These are phyloP conservation scores for Rhizoctonia solani DNA, from an alignment of 1,284 basidiomycete species.

Conservation along the genomic window DNA sequence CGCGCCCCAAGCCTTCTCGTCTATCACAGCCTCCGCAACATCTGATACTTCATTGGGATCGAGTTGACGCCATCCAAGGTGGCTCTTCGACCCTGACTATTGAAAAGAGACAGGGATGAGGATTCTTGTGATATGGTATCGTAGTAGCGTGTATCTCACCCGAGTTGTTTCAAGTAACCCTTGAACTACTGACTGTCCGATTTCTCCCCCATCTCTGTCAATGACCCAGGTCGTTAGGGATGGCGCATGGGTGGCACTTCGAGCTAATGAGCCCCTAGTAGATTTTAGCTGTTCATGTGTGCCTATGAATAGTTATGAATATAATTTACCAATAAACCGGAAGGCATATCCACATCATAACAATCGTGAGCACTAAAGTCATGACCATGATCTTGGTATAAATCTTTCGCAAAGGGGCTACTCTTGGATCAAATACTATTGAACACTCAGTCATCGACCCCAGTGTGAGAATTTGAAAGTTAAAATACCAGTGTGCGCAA, in stretches of 20 bases:
- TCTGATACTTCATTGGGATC: conserved; percentile 37
- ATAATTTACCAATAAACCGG: conserved; percentile 17
- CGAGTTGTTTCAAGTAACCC: conserved; percentile 14
- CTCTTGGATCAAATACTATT: conserved; percentile 35
- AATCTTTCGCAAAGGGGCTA: conserved; percentile 33
- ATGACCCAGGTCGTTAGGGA: conserved; percentile 52
- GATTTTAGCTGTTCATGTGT: neutral
- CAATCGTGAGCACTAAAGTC: conserved; percentile 32
- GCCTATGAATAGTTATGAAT: neutral
- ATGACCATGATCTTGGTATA: conserved; percentile 37
- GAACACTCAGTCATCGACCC: neutral
- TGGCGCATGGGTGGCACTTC: conserved; percentile 28
- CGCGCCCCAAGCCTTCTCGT: conserved; percentile 47
- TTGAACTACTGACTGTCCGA: conserved; percentile 45
- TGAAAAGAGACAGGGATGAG: conserved; percentile 39
- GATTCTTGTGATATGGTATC: conserved; percentile 41
- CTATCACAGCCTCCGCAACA: conserved; percentile 44
- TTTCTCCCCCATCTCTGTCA: conserved; percentile 51
- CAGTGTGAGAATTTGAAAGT: neutral
- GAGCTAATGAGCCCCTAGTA: conserved; percentile 36
- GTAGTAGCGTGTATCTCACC: conserved; percentile 20
- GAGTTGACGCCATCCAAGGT: conserved; percentile 45
- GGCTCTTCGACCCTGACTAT: conserved; percentile 40
- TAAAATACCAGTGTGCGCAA: conserved; percentile 11
- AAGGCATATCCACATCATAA: conserved; percentile 36